Evolutionary conservation across 1,284 basidiomycete genomes (phyloP).

Genomic region (Testicularia cyperi): DNA sequence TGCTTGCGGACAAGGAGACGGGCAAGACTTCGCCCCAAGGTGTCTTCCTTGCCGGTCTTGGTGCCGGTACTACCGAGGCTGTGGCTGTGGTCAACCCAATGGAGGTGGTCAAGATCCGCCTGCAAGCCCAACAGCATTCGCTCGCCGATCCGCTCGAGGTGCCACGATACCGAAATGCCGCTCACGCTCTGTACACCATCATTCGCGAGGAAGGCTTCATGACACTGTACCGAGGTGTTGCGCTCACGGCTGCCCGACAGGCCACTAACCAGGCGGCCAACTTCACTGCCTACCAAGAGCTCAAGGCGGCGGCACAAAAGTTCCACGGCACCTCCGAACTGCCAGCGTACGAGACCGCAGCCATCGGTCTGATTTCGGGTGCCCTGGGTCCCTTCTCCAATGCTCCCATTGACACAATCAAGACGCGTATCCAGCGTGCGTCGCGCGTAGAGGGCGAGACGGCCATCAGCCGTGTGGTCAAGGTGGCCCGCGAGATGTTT

Average conservation of each 20-base stretch:
- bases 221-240: conserved; percentile 88
- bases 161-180: conserved; percentile 93
- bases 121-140: conserved; percentile 97
- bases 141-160: conserved; percentile 91
- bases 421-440: conserved; percentile 81
- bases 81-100: conserved; percentile 94
- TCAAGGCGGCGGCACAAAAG: conserved; percentile 77
- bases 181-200: conserved; percentile 93
- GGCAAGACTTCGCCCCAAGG: conserved; percentile 73
- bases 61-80: conserved; percentile 83
- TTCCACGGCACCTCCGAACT: conserved; percentile 68
- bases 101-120: conserved; percentile 98
- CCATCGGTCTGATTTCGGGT: conserved; percentile 90
- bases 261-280: conserved; percentile 99
- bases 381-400: conserved; percentile 96
- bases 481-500: conserved; percentile 90
- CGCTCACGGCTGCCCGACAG: conserved; percentile 87
- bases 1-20: conserved; percentile 74
- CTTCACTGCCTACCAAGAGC: conserved; percentile 96
- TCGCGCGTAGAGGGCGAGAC: conserved; percentile 75
- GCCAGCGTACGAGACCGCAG: conserved; percentile 83
- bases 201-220: conserved; percentile 84
- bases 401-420: conserved; percentile 96
- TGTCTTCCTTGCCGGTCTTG: conserved; percentile 85
- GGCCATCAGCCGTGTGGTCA: conserved; percentile 71